These are phyloP conservation scores for Cladosporium sp. DNA, from an alignment of 2,329 filamentous ascomycete species.

Conservation along the genomic window DNA sequence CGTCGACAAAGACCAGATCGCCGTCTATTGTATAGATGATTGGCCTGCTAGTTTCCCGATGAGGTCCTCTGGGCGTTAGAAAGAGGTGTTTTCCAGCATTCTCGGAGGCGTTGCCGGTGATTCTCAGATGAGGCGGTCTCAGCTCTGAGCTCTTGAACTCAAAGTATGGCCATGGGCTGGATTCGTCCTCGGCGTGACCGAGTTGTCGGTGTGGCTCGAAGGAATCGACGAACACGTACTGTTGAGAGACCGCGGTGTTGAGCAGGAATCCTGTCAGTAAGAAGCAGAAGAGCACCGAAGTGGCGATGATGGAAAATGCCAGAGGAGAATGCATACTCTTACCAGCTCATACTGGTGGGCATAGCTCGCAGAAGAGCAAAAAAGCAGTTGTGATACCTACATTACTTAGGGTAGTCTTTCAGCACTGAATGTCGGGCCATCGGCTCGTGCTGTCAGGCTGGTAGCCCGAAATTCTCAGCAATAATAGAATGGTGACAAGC, in stretches of 20 bases:
- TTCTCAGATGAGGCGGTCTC: neutral
- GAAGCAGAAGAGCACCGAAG: neutral
- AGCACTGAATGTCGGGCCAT: no score
- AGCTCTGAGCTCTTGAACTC: constrained; percentile 7
- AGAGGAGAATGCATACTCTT: neutral
- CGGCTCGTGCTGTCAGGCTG: no score
- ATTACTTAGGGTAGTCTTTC: no score
- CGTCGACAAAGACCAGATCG: constrained; percentile 19
- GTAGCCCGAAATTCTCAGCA: no score
- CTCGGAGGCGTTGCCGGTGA: constrained; percentile 2
- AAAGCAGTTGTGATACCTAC: no score
- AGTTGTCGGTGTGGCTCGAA: neutral
- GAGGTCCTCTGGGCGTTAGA: constrained; percentile 19
- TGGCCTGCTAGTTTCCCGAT: constrained; percentile 6
- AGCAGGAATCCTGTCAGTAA: neutral
- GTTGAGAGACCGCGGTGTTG: neutral
- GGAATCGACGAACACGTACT: neutral
- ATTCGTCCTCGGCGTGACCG: neutral
- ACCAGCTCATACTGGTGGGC: neutral
- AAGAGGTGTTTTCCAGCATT: constrained; percentile 15
- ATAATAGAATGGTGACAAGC: neutral
- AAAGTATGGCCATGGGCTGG: neutral
- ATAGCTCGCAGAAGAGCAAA: no score
- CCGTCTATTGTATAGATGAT: constrained; percentile 18
- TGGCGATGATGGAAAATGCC: neutral